A percentile compares a stretch with the other conserved stretches of the same genome.
Conservation (phyloP, 2,329 filamentous ascomycete species). For the Trichophyton benhamiae region DNA sequence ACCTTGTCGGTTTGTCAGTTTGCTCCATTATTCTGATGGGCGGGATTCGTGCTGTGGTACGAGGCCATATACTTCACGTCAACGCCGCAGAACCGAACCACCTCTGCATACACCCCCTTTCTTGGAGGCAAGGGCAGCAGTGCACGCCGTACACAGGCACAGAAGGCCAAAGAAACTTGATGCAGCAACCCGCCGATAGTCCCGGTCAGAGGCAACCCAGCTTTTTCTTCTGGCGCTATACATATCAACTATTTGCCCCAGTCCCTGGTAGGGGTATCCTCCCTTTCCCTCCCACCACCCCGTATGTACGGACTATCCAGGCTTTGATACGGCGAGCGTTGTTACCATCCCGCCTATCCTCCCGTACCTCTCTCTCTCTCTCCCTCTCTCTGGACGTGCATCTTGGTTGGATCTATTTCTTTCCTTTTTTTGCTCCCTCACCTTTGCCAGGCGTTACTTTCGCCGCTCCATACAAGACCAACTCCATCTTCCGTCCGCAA, state of each 20-base stretch:
- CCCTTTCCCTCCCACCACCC: background rate
- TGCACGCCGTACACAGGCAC: background rate
- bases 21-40: background rate
- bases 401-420: background rate
- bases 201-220: background rate
- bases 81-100: background rate
- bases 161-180: background rate
- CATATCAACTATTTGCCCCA: background rate
- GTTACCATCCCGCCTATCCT: background rate
- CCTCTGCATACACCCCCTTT: background rate
- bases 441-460: background rate
- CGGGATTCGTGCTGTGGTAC: background rate
- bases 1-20: background rate
- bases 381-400: background rate
- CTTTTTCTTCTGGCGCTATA: background rate
- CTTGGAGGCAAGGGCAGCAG: background rate
- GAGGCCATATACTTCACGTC: background rate
- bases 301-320: background rate
- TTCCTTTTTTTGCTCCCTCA: background rate
- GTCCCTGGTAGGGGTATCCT: background rate
- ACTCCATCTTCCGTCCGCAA: conserved; percentile 2
- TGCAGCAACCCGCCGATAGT: conserved; percentile 1
- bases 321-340: background rate
- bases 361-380: background rate
- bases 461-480: background rate